Conservation (phyloP, 106 monocot species). For the Amphibolis antarctica region DNA sequence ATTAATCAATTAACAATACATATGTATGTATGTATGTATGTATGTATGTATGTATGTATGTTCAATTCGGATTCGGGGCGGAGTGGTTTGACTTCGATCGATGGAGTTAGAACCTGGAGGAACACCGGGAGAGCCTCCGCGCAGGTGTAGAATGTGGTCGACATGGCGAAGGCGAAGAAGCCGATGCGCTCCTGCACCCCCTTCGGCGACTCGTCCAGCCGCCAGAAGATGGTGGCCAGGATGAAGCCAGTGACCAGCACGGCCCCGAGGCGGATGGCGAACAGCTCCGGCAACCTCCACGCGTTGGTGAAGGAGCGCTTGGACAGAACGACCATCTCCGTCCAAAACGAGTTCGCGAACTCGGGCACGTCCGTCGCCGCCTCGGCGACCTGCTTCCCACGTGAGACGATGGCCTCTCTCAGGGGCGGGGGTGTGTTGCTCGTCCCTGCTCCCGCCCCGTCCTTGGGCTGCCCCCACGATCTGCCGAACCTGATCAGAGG, state of each 20-base stretch:
- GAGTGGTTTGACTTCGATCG: conserved; percentile 2
- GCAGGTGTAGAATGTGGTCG: conserved; percentile 91
- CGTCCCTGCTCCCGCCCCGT: neutral
- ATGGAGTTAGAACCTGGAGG: conserved; percentile 69
- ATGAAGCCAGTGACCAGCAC: conserved; percentile 79
- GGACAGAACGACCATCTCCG: conserved; percentile 37
- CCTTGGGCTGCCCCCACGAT: conserved; percentile 23
- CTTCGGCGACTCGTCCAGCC: conserved; percentile 63
- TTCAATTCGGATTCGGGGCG: too few relatives aligned
- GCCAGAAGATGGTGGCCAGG: conserved; percentile 86
- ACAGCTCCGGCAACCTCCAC: conserved; percentile 37
- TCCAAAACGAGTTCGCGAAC: conserved; percentile 62
- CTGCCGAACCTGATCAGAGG: conserved; percentile 38
- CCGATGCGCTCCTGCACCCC: conserved; percentile 70
- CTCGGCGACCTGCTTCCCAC: conserved; percentile 13
- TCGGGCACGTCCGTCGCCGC: conserved; percentile 16
- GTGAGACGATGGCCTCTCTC: conserved; percentile 50
- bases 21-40: too few relatives aligned
- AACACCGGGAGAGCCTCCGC: conserved; percentile 85
- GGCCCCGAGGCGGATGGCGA: conserved; percentile 42
- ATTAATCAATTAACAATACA: too few relatives aligned
- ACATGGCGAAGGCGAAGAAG: conserved; percentile 83
- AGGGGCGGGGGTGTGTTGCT: conserved; percentile 24
- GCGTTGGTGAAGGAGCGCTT: conserved; percentile 36
- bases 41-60: too few relatives aligned